Percentiles rank a stretch among this genome's conserved stretches.
Conservation (phyloP, 1,139 yeast species). For the Hanseniaspora sp. region DNA sequence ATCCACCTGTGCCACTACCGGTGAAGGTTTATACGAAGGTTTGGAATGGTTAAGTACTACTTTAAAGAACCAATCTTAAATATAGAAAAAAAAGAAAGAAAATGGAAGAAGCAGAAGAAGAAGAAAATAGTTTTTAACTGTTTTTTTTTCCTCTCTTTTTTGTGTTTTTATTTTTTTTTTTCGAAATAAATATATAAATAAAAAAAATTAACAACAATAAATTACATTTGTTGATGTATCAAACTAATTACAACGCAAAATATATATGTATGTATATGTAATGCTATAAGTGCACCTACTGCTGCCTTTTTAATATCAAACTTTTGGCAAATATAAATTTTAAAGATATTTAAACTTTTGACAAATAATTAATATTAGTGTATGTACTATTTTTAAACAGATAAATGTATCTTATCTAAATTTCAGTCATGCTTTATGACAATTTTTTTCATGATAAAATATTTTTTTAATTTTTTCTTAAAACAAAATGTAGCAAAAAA, state of each 20-base stretch:
- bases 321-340: no score
- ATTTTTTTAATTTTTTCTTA: no score
- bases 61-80: slow-evolving; percentile 47
- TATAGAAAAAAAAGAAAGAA: neutral
- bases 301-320: no score
- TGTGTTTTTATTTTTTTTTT: neutral
- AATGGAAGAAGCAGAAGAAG: neutral
- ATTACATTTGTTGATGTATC: neutral
- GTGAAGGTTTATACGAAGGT: slow-evolving; percentile 86
- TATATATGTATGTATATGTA: neutral
- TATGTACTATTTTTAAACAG: no score
- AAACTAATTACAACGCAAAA: neutral
- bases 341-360: no score
- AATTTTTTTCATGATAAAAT: no score
- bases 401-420: no score
- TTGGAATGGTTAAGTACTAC: slow-evolving; percentile 81
- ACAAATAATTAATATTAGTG: no score
- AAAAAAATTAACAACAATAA: neutral
- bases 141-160: neutral
- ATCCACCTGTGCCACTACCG: slow-evolving; percentile 81
- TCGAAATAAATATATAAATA: neutral
- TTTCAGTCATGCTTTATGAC: no score
- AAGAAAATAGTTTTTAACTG: neutral
- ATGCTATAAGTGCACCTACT: no score
- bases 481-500: neutral